Percentiles rank a stretch among this genome's conserved stretches.
Evolutionary conservation across 2,329 filamentous ascomycete species (phyloP).

Genomic region (Sordariomycetes sp.): DNA sequence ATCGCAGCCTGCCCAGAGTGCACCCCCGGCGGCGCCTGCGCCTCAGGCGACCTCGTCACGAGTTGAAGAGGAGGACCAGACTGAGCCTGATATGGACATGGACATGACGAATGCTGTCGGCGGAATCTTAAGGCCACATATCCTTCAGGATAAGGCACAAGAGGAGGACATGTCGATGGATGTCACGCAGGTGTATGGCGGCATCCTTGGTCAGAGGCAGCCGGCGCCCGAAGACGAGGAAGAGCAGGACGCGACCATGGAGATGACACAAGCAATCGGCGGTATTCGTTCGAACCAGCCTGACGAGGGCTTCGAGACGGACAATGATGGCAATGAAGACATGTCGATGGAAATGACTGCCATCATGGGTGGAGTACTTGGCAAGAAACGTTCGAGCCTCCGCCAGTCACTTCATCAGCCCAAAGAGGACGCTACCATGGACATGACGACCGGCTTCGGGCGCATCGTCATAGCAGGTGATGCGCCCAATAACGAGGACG

Average conservation of each 20-base stretch:
- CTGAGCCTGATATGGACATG: constrained; percentile 26
- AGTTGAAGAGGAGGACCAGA: constrained; percentile 14
- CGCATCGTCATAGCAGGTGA: constrained; percentile 34
- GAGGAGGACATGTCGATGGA: constrained; percentile 84
- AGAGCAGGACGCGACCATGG: constrained; percentile 53
- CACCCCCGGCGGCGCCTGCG: not conserved
- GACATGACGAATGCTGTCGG: constrained; percentile 45
- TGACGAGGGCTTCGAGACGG: constrained; percentile 23
- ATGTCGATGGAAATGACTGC: constrained; percentile 74
- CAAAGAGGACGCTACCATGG: constrained; percentile 33
- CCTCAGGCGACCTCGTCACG: constrained; percentile 1
- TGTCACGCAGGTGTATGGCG: constrained; percentile 73
- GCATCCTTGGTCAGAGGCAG: constrained; percentile 52
- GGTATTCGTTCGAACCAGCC: constrained; percentile 42
- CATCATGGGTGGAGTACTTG: constrained; percentile 48
- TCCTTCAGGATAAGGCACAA: constrained; percentile 24
- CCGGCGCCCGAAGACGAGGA: constrained; percentile 19
- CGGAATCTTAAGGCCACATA: constrained; percentile 32
- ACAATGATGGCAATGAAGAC: constrained; percentile 48
- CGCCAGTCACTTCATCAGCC: too few relatives aligned
- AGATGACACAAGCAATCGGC: constrained; percentile 72
- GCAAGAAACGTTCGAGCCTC: too few relatives aligned
- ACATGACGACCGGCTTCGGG: constrained; percentile 52
- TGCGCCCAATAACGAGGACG: constrained; percentile 13
- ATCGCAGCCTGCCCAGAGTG: too few relatives aligned